These are phyloP conservation scores for Metschnikowia hibisci DNA, from an alignment of 805 yeast species.

Conservation along the genomic window DNA sequence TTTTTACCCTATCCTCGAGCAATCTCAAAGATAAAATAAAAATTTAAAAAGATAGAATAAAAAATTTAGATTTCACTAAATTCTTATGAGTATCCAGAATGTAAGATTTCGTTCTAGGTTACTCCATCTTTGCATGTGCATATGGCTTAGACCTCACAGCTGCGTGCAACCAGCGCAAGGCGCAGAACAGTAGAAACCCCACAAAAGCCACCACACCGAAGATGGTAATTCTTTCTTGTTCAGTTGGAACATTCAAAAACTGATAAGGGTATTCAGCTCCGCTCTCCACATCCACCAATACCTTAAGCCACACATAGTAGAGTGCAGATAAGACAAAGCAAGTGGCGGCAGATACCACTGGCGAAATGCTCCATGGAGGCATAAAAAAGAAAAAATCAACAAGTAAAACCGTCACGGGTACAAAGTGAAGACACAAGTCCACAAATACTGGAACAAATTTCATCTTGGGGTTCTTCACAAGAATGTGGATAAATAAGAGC, in stretches of 20 bases:
- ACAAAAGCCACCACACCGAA: conserved; percentile 43
- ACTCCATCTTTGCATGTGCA: neutral
- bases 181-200: conserved; percentile 30
- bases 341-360: conserved; percentile 35
- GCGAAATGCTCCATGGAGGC: conserved; percentile 39
- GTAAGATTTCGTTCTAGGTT: no score
- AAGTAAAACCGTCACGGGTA: conserved; percentile 52
- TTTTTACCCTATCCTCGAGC: no score
- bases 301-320: conserved; percentile 53
- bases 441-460: conserved; percentile 43
- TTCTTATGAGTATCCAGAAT: no score
- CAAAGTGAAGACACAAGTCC: conserved; percentile 57
- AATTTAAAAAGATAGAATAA: no score
- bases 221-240: conserved; percentile 41
- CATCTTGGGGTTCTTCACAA: conserved; percentile 35
- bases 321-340: conserved; percentile 38
- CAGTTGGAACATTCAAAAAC: conserved; percentile 52
- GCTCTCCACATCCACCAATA: conserved; percentile 41
- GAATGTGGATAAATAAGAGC: conserved; percentile 46
- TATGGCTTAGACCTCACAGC: conserved; percentile 1
- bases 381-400: conserved; percentile 53
- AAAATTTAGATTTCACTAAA: no score
- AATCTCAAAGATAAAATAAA: no score
- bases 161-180: conserved; percentile 27
- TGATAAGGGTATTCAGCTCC: conserved; percentile 64